These are phyloP conservation scores for Trametes gibbosa DNA, from an alignment of 768 basidiomycete genomes.

Conservation along the genomic window DNA sequence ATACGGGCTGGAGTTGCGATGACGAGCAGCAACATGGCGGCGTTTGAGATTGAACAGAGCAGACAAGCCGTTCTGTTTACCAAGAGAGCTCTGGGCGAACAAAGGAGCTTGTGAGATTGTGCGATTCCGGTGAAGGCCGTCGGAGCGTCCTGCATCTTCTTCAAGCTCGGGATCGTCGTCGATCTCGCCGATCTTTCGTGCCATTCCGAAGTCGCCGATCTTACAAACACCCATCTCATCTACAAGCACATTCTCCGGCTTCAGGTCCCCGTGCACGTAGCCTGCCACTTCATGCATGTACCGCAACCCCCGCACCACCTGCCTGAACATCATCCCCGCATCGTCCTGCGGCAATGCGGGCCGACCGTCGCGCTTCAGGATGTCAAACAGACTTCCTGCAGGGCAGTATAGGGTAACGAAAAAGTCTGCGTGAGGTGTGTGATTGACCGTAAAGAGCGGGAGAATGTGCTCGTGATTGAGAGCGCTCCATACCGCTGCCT, in stretches of 20 bases:
- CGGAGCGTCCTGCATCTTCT: slow-evolving; percentile 15
- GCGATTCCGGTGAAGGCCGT: neutral
- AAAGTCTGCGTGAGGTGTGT: slow-evolving; percentile 64
- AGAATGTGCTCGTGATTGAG: slow-evolving; percentile 85
- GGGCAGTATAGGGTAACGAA: slow-evolving; percentile 84
- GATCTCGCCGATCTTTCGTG: slow-evolving; percentile 54
- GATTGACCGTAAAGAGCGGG: slow-evolving; percentile 68
- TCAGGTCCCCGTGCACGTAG: slow-evolving; percentile 91
- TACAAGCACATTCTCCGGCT: slow-evolving; percentile 94
- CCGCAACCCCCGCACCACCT: slow-evolving; percentile 77
- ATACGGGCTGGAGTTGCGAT: slow-evolving; percentile 44
- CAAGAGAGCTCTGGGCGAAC: slow-evolving; percentile 22
- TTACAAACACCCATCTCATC: slow-evolving; percentile 87
- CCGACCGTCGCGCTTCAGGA: slow-evolving; percentile 66
- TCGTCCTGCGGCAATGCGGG: slow-evolving; percentile 75
- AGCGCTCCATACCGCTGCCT: slow-evolving; percentile 69
- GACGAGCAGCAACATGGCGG: slow-evolving; percentile 42
- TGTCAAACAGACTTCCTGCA: slow-evolving; percentile 81
- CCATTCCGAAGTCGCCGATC: slow-evolving; percentile 84
- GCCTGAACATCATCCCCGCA: slow-evolving; percentile 80
- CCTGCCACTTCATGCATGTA: slow-evolving; percentile 78
- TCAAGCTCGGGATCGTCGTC: slow-evolving; percentile 36
- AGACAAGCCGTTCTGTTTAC: slow-evolving; percentile 22
- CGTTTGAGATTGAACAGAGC: slow-evolving; percentile 37
- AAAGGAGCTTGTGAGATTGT: slow-evolving; percentile 15